These are phyloP conservation scores for Nakazawaea pomicola DNA, from an alignment of 805 yeast genomes.

Conservation along the genomic window DNA sequence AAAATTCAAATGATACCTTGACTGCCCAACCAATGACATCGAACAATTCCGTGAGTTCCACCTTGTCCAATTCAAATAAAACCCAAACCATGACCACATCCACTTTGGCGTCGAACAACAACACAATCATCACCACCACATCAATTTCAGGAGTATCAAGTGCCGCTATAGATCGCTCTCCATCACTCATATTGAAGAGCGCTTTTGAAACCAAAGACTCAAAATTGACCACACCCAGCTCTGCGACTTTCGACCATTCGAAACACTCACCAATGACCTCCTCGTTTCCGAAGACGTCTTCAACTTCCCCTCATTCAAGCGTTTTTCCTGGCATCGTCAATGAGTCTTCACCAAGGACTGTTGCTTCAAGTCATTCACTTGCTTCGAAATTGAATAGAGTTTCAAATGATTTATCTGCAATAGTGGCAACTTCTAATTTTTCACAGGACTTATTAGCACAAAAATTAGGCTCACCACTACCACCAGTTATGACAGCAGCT, in stretches of 20 bases:
- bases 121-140: no score
- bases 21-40: not conserved
- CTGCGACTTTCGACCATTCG: not conserved
- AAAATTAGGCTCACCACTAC: slow-evolving; percentile 9
- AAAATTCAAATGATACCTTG: slow-evolving; percentile 7
- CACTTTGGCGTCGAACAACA: no score
- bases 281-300: slow-evolving; percentile 3
- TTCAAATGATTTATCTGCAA: slow-evolving; percentile 10
- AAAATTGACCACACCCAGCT: not conserved
- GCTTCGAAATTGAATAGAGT: slow-evolving; percentile 10
- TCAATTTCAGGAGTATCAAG: no score
- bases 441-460: slow-evolving; percentile 9
- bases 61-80: not conserved
- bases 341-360: slow-evolving; percentile 7
- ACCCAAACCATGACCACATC: no score
- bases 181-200: slow-evolving; percentile 8
- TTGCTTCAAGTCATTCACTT: slow-evolving; percentile 5
- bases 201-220: not conserved
- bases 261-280: not conserved
- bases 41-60: not conserved
- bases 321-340: not conserved
- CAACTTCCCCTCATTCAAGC: slow-evolving; percentile 9
- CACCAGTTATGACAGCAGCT: slow-evolving; percentile 10
- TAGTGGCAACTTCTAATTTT: slow-evolving; percentile 9
- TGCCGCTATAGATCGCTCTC: slow-evolving; percentile 3